Evolutionary conservation across 2,329 filamentous ascomycete species (phyloP), one percentile per base, ranked within the genome.

Genomic region (Colletotrichum spaethianum): DNA sequence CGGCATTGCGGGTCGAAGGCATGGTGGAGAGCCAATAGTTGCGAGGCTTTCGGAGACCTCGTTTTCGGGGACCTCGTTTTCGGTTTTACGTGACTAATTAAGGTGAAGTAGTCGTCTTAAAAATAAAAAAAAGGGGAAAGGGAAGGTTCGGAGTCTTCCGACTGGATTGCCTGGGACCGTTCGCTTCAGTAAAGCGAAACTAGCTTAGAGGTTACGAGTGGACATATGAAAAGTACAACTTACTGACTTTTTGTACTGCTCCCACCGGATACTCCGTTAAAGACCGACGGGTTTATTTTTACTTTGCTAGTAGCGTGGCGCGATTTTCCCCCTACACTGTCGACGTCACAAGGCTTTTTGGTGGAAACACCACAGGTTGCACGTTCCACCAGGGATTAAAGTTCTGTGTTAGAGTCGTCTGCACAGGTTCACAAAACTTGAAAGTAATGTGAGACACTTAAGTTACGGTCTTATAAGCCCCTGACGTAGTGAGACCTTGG

Each of bases 341-440:
- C 46, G 67, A 61, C 63, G 68, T 68, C 68, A 71, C 40, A 38
- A 23, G 33, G 14, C 44, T 48, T 31, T 14, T 12, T 44, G 36
- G 52, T 20, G 42, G 31, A 55, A 57, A n/a, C 31, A 56, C 36
- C 36, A 42, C 56, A 57, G 26, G 68, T 71, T 23, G 57, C 63
- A 71, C 68, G 68, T 71, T 23, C 48, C 63, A 36, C 44, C 36
- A 46, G 66, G 40, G n/a, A 62, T 56, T 68, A 71, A 12, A 62
- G 63, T 71, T 68, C 55, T 38, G 60, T 42, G 16, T 50, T 59
- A 62, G 36, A 52, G 48, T n/a, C 33, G 53, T 40, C 26, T 65
- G 33, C 53, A 40, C 9, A n/a, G 12, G 53, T 26, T 16, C 14
- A 14, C 33, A 11, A 52, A 52, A 59, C 61, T 59, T n/a, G 67